Percentiles rank a stretch among this genome's conserved stretches.
Conservation (phyloP, 208 protist species). For the Leishmania lainsoni region DNA sequence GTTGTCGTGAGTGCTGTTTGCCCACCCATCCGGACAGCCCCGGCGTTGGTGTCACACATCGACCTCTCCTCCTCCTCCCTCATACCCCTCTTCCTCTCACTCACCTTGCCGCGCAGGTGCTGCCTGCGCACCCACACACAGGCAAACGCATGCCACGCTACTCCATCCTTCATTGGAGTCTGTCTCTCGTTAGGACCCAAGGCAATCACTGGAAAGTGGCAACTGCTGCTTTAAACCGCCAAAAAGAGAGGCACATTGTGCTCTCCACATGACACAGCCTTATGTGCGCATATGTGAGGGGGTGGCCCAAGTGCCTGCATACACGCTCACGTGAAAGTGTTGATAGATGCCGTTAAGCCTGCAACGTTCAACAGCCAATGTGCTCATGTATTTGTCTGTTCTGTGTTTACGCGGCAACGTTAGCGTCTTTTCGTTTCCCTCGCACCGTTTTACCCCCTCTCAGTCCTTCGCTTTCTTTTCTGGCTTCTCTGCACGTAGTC, state of each 20-base stretch:
- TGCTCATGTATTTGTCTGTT: no score
- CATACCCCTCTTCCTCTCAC: neutral
- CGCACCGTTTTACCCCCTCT: no score
- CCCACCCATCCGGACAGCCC: neutral
- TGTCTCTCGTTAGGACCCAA: neutral
- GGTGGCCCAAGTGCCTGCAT: no score
- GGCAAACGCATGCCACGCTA: neutral
- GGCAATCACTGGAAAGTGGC: neutral
- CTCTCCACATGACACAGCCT: neutral
- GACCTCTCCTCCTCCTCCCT: neutral
- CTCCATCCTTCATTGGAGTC: no score
- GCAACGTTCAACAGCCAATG: no score
- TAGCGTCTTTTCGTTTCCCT: no score
- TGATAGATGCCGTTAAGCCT: no score
- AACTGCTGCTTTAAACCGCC: neutral
- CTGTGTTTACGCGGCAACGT: no score
- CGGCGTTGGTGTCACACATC: neutral
- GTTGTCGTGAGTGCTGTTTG: neutral
- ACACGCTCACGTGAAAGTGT: no score
- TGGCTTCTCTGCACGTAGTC: no score
- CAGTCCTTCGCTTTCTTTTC: no score
- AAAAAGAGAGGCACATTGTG: neutral
- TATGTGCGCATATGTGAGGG: neutral
- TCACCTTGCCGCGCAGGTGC: neutral
- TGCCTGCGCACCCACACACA: neutral